phyloP scores from a whole-genome alignment of 306 rosid genomes.

The Oxytropis ochrocephala region DNA sequence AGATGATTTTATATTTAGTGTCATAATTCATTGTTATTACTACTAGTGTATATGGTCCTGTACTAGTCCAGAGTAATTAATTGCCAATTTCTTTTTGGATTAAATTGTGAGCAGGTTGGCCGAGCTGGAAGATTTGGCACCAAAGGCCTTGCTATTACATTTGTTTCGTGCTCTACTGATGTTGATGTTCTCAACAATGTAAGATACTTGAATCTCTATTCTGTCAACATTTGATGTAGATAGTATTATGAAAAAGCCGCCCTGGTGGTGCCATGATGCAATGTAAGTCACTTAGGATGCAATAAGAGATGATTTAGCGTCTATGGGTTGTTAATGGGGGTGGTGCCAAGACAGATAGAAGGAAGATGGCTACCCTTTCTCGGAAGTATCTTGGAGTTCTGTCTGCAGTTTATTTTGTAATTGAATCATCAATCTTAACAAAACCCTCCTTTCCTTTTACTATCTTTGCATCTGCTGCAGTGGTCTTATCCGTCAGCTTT shows the following conservation, averaged over 20 bases:
- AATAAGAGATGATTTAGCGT: not conserved
- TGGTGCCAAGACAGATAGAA: not conserved
- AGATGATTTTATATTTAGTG: not conserved
- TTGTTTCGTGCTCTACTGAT: constrained; percentile 84
- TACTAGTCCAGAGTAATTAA: not conserved
- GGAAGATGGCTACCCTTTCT: not conserved
- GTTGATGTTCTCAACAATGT: constrained; percentile 93
- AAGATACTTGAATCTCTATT: not conserved
- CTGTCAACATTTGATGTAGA: not conserved
- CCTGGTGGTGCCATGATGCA: not conserved
- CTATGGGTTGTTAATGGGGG: not conserved
- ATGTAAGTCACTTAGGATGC: not conserved
- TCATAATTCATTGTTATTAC: constrained; percentile 12
- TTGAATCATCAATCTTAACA: not conserved
- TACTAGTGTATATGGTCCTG: not conserved
- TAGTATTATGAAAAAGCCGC: not conserved
- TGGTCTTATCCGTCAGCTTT: not conserved
- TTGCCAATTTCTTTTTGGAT: not conserved
- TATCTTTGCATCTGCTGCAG: not conserved
- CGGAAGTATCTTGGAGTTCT: not conserved
- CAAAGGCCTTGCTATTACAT: constrained; percentile 97
- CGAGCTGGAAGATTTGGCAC: constrained; percentile 99
- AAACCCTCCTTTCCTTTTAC: not conserved
- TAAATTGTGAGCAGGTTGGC: constrained; percentile 57
- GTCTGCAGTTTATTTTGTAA: not conserved